These are phyloP conservation scores for Amanita muscaria DNA, from an alignment of 768 basidiomycete species.

Conservation along the genomic window DNA sequence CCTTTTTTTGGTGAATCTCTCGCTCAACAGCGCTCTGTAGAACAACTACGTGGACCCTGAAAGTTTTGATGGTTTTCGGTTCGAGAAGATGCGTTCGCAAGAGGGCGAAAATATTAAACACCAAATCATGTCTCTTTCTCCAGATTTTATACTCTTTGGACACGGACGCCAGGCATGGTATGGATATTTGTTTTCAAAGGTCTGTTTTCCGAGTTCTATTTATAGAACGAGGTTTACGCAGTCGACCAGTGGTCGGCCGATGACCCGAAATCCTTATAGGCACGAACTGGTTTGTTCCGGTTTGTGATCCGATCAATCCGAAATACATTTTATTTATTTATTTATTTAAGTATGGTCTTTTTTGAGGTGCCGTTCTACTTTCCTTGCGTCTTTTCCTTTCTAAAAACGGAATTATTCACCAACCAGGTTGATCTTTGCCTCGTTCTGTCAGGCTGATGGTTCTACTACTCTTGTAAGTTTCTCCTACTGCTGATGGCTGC, in stretches of 20 bases:
- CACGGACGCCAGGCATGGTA: slow-evolving; percentile 17
- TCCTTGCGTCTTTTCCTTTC: too few relatives aligned
- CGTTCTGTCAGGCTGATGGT: slow-evolving; percentile 97
- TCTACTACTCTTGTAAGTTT: slow-evolving; percentile 80
- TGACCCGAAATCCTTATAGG: too few relatives aligned
- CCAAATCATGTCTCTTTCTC: slow-evolving; percentile 21
- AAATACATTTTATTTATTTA: too few relatives aligned
- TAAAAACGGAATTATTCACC: too few relatives aligned
- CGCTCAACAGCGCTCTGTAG: background rate
- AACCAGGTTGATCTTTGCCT: slow-evolving; percentile 99
- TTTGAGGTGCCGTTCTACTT: too few relatives aligned
- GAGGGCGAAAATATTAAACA: slow-evolving; percentile 21
- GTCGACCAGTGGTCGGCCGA: too few relatives aligned
- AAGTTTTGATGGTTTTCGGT: slow-evolving; percentile 35
- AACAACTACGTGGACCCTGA: slow-evolving; percentile 25
- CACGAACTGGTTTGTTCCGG: too few relatives aligned
- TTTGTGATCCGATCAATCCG: too few relatives aligned
- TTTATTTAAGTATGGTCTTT: too few relatives aligned
- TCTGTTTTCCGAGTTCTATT: too few relatives aligned
- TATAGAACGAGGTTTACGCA: too few relatives aligned
- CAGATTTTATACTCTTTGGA: slow-evolving; percentile 27
- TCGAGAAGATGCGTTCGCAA: slow-evolving; percentile 22
- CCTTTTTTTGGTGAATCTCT: background rate
- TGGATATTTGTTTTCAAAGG: background rate
- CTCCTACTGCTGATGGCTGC: too few relatives aligned